Conservation (phyloP, 352 stramenopile species). For the Globisporangium perplexum region DNA sequence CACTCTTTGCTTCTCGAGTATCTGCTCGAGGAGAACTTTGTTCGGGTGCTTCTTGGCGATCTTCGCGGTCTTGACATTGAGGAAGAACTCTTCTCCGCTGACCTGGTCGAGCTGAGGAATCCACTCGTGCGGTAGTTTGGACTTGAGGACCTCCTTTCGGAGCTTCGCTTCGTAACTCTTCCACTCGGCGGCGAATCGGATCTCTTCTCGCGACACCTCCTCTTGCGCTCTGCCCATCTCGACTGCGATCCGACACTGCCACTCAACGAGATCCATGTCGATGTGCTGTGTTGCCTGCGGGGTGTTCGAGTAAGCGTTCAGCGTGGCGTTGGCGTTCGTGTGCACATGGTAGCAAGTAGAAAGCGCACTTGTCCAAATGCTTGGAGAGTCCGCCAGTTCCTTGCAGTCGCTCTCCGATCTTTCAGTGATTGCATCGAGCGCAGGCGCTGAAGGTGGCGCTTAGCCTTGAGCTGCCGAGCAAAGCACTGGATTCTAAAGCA, state of each 20-base stretch:
- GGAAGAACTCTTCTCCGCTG: slow-evolving; percentile 31
- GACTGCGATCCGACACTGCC: slow-evolving; percentile 23
- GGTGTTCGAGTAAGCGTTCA: background rate
- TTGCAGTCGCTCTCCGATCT: background rate
- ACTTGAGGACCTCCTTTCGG: slow-evolving; percentile 30
- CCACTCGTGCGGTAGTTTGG: slow-evolving; percentile 29
- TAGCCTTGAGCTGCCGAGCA: slow-evolving; percentile 10
- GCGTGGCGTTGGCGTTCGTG: background rate
- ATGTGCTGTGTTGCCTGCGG: slow-evolving; percentile 8
- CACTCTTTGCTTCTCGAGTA: slow-evolving; percentile 23
- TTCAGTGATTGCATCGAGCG: slow-evolving; percentile 3
- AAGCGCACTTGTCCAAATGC: slow-evolving; percentile 4
- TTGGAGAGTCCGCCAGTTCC: slow-evolving; percentile 12
- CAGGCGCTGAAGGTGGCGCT: slow-evolving; percentile 1
- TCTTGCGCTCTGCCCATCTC: slow-evolving; percentile 16
- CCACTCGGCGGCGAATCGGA: slow-evolving; percentile 24
- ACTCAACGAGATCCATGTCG: slow-evolving; percentile 22
- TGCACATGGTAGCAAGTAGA: no score
- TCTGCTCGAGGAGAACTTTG: slow-evolving; percentile 20
- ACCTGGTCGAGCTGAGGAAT: slow-evolving; percentile 34
- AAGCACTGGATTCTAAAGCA: slow-evolving; percentile 19
- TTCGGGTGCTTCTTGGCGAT: slow-evolving; percentile 31
- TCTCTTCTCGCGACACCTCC: slow-evolving; percentile 20
- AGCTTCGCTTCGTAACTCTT: slow-evolving; percentile 27
- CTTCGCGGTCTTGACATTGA: slow-evolving; percentile 32